phyloP scores from a whole-genome alignment of 1,284 basidiomycete species.

The Moesziomyces sp. region DNA sequence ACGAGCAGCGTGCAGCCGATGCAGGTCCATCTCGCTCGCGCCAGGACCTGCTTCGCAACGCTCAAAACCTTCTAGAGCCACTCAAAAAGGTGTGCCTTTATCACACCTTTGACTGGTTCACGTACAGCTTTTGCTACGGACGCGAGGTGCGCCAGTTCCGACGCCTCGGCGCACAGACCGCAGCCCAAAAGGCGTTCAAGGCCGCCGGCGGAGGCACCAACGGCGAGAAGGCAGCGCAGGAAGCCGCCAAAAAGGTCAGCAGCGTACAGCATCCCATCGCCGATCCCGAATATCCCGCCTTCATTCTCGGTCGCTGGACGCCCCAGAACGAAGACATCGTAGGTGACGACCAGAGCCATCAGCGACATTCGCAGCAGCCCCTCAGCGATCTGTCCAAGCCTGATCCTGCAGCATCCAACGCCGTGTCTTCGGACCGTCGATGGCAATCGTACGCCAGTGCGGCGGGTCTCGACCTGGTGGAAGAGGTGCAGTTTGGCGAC shows the following conservation, averaged over 20 bases:
- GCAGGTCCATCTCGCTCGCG: constrained; percentile 8
- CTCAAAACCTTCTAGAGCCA: constrained; percentile 48
- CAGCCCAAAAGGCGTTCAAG: constrained; percentile 25
- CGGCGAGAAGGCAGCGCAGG: constrained; percentile 31
- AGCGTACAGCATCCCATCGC: constrained; percentile 21
- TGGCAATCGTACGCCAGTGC: constrained; percentile 13
- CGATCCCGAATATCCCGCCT: constrained; percentile 43
- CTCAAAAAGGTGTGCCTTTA: constrained; percentile 56
- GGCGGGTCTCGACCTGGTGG: constrained; percentile 54
- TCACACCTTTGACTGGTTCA: constrained; percentile 62
- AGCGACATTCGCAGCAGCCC: constrained; percentile 19
- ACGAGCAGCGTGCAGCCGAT: neutral
- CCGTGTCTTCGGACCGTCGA: constrained; percentile 9
- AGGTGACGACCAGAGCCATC: constrained; percentile 28
- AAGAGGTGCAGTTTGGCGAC: constrained; percentile 58
- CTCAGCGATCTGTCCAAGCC: neutral
- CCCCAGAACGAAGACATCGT: constrained; percentile 38
- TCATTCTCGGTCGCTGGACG: constrained; percentile 44
- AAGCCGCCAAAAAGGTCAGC: constrained; percentile 33
- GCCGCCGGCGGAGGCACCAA: constrained; percentile 31
- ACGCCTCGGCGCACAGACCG: constrained; percentile 27
- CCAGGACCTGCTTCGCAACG: constrained; percentile 26
- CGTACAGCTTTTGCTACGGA: constrained; percentile 62
- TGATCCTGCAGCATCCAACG: neutral
- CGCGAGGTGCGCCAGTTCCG: constrained; percentile 54